These are phyloP conservation scores for Rhizopogon rudus DNA, from an alignment of 768 basidiomycete species.

Conservation along the genomic window DNA sequence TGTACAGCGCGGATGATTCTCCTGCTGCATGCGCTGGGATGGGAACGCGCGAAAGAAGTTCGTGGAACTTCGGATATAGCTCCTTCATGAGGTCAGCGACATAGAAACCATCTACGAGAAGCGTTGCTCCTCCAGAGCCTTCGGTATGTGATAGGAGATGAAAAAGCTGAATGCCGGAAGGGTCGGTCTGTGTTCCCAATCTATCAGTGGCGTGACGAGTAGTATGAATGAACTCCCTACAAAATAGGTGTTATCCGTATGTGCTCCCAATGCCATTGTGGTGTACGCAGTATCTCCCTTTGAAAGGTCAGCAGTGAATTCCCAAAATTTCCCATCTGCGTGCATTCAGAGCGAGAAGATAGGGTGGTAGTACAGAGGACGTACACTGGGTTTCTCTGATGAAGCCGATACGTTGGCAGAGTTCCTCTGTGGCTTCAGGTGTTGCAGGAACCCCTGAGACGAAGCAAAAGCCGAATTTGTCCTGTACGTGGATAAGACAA, in stretches of 20 bases:
- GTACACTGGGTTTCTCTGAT: constrained; percentile 83
- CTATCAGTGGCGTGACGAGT: constrained; percentile 9
- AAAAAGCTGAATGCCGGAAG: constrained; percentile 93
- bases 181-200: constrained; percentile 61
- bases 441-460: constrained; percentile 76
- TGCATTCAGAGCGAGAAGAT: constrained; percentile 30
- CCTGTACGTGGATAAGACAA: constrained; percentile 37
- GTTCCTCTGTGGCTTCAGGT: constrained; percentile 77
- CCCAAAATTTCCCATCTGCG: constrained; percentile 93
- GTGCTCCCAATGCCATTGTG: constrained; percentile 78
- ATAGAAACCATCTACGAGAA: constrained; percentile 97
- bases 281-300: constrained; percentile 96
- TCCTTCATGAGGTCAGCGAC: constrained; percentile 76
- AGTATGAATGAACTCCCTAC: constrained; percentile 13
- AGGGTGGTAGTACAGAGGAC: constrained; percentile 7
- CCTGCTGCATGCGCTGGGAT: constrained; percentile 90
- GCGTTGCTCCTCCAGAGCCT: constrained; percentile 79
- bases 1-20: constrained; percentile 52
- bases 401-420: constrained; percentile 73
- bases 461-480: constrained; percentile 87
- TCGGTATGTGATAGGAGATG: constrained; percentile 84
- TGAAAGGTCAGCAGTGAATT: constrained; percentile 87
- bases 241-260: constrained; percentile 69
- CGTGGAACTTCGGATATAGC: constrained; percentile 67
- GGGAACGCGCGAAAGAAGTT: constrained; percentile 58